Conservation (phyloP, 2,329 filamentous ascomycete species). For the Rutstroemia sp. region DNA sequence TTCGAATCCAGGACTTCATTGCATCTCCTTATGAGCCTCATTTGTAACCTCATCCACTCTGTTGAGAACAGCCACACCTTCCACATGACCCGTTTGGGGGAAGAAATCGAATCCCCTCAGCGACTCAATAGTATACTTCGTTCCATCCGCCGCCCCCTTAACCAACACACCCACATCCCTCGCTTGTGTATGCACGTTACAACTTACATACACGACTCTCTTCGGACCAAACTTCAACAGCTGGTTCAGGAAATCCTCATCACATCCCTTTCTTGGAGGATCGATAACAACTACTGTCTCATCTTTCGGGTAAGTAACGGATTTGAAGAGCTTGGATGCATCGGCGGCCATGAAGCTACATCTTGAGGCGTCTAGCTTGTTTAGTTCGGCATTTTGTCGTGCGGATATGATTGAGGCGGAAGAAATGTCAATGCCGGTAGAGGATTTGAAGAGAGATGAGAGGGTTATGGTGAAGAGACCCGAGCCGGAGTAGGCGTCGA, state of each 20-base stretch:
- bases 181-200: conserved; percentile 96
- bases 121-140: conserved; percentile 79
- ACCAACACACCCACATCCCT: conserved; percentile 86
- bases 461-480: conserved; percentile 96
- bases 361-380: conserved; percentile 58
- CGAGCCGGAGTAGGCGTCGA: conserved; percentile 96
- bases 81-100: conserved; percentile 71
- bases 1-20: neutral
- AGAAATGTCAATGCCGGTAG: conserved; percentile 86
- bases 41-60: conserved; percentile 37
- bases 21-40: neutral
- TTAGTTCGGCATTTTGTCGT: conserved; percentile 68
- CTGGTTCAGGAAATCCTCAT: conserved; percentile 75
- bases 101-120: conserved; percentile 95
- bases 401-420: conserved; percentile 71
- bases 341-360: conserved; percentile 87
- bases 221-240: conserved; percentile 69
- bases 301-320: conserved; percentile 64
- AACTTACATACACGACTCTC: conserved; percentile 88
- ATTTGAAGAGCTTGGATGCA: conserved; percentile 73
- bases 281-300: conserved; percentile 94
- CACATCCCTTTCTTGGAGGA: conserved; percentile 93
- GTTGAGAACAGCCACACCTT: conserved; percentile 59
- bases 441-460: conserved; percentile 73
- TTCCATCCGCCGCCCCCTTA: conserved; percentile 48